These are phyloP conservation scores for Nemania sp. DNA, from an alignment of 2,329 filamentous ascomycete genomes.

Conservation along the genomic window DNA sequence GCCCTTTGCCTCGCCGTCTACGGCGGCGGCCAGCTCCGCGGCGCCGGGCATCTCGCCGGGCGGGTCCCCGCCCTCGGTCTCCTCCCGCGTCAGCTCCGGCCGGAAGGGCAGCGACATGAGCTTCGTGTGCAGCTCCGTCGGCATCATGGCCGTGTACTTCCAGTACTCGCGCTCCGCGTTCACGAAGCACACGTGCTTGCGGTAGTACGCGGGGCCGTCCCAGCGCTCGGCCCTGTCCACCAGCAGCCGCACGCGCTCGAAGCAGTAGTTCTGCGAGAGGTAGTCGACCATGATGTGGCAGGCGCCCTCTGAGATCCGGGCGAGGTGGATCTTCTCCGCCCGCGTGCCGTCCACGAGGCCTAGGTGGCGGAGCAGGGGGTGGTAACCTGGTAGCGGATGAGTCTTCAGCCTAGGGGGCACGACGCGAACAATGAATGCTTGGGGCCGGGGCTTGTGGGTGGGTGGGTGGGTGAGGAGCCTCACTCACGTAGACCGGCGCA, in stretches of 20 bases:
- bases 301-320: neutral
- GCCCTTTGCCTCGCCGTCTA: too few relatives aligned
- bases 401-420: neutral
- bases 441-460: neutral
- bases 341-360: slow-evolving; percentile 1
- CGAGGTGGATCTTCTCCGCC: neutral
- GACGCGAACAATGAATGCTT: neutral
- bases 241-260: slow-evolving; percentile 12
- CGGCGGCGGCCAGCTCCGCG: neutral
- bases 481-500: slow-evolving; percentile 2
- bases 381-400: neutral
- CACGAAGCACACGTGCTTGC: slow-evolving; percentile 8
- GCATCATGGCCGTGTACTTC: slow-evolving; percentile 9
- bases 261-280: slow-evolving; percentile 2
- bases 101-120: slow-evolving; percentile 12
- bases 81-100: slow-evolving; percentile 4
- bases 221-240: slow-evolving; percentile 3
- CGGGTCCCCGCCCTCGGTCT: neutral
- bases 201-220: slow-evolving; percentile 12
- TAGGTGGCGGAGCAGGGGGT: neutral
- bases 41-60: neutral
- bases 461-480: too few relatives aligned
- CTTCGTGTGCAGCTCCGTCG: neutral
- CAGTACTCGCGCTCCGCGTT: slow-evolving; percentile 8
- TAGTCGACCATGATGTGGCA: slow-evolving; percentile 14